Base-by-base conservation (phyloP, 2,329 filamentous ascomycete species). In the Hirsutella rhossiliensis region DNA sequence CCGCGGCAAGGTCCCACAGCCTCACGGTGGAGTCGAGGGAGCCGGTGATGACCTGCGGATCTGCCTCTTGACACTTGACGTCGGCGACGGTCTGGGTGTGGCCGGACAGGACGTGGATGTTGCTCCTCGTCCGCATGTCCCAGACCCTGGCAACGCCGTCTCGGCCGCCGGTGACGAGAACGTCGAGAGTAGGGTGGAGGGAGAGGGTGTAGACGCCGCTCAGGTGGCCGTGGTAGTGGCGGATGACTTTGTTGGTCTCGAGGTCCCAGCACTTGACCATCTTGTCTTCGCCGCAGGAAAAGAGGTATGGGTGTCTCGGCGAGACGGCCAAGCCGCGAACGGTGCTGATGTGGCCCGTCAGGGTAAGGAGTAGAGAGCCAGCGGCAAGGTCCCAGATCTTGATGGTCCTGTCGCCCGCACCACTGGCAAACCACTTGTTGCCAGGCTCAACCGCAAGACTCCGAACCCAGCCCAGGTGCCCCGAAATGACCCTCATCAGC, bases 261-360 rank as follows among this genome's bases (percentile, higher is more conserved):
- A 98, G 69, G 68, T 98, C 92, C 92, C 92, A 98, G 67, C 92
- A 98, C 66, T 98, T 98, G 49, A 98, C 92, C 89, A 96, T 96
- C 71, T 98, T 98, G 63, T 98, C 92, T 65, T 98, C 92, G 46
- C 87, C 94, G 58, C 92, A 98, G 11, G 88, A 95, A 65, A 98
- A 98, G 11, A 98, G 75, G 59, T 98, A 98, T 0, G 92, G 94
- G 65, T 98, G 92, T 40, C 92, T 74, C 15, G 89, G 86, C 18
- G 87, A 95, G 8, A 98, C 87, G 0, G 90, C 92, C 40, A 98
- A 74, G 2, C 92, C 92, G 43, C 89, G 81, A 1, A 96, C 89
- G 5, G 87, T 94, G 41, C 87, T 94, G 56, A 95, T 96, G 64
- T 96, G 90, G 31, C 90, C 90, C 2, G 90, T 97, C 48, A 97